Percentiles rank a stretch among this genome's conserved stretches.
These are phyloP conservation scores for Royoungia palumana DNA, from an alignment of 768 basidiomycete genomes.

Conservation along the genomic window DNA sequence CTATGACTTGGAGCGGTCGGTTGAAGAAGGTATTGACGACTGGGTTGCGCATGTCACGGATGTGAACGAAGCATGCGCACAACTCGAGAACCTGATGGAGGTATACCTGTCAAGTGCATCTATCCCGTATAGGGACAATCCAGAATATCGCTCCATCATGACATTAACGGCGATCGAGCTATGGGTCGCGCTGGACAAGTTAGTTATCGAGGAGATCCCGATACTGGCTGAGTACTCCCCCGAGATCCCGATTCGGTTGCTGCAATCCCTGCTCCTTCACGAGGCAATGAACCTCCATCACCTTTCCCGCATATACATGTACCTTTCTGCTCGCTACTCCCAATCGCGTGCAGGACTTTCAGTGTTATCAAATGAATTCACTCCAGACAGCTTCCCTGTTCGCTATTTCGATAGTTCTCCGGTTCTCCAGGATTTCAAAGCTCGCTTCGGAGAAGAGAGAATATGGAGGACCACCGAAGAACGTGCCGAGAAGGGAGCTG, in stretches of 20 bases:
- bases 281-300: constrained; percentile 26
- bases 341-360: constrained; percentile 20
- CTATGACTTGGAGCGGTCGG: constrained; percentile 34
- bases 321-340: constrained; percentile 32
- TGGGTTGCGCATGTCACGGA: constrained; percentile 27
- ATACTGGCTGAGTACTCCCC: constrained; percentile 14
- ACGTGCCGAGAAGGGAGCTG: too few species aligned
- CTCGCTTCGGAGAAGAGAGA: constrained; percentile 27
- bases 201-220: constrained; percentile 19
- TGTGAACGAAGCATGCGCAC: constrained; percentile 2
- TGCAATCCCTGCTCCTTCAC: too few species aligned
- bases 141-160: constrained; percentile 32
- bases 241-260: too few species aligned
- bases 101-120: constrained; percentile 13
- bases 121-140: too few species aligned
- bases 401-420: constrained; percentile 32
- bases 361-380: constrained; percentile 27
- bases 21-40: constrained; percentile 25
- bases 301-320: constrained; percentile 21
- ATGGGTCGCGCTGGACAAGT: constrained; percentile 30
- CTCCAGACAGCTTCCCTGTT: constrained; percentile 27
- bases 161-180: constrained; percentile 34
- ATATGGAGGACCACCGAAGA: constrained; percentile 1
- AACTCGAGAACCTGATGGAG: constrained; percentile 16
- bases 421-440: constrained; percentile 23